Evolutionary conservation across 345 rosid genomes (phyloP).

Genomic region (Odontarrhena argentea): DNA sequence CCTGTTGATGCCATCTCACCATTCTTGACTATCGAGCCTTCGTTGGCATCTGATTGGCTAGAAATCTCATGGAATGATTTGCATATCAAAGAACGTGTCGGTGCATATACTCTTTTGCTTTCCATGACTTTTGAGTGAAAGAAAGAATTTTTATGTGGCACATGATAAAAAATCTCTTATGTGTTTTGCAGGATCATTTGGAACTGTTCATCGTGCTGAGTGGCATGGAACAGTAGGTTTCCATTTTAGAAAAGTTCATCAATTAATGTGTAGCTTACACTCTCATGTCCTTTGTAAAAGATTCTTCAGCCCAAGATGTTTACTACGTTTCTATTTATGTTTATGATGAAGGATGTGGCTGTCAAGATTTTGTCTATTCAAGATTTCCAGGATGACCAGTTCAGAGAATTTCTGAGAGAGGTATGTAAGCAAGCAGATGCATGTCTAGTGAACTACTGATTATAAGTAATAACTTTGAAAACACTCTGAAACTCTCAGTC

Average conservation of each 20-base stretch:
- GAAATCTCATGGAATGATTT: slow-evolving; percentile 93
- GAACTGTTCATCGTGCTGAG: slow-evolving; percentile 98
- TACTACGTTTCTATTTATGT: neutral
- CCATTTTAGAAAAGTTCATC: neutral
- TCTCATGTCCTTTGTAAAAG: slow-evolving; percentile 3
- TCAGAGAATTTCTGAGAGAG: slow-evolving; percentile 93
- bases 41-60: slow-evolving; percentile 97
- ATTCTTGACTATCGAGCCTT: slow-evolving; percentile 81
- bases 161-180: neutral
- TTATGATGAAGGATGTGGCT: slow-evolving; percentile 78
- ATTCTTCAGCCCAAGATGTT: slow-evolving; percentile 10
- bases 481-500: slow-evolving; percentile 3
- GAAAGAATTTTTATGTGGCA: neutral
- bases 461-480: slow-evolving; percentile 1
- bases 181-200: slow-evolving; percentile 75
- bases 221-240: slow-evolving; percentile 96
- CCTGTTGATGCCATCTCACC: slow-evolving; percentile 52
- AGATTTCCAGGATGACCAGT: slow-evolving; percentile 85
- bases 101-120: slow-evolving; percentile 57
- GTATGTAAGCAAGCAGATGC: slow-evolving; percentile 38
- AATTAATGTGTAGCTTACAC: slow-evolving; percentile 3
- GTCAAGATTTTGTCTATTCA: slow-evolving; percentile 86
- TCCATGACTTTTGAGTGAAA: slow-evolving; percentile 8
- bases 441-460: neutral
- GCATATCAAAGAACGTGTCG: slow-evolving; percentile 88